A percentile compares a stretch with the other conserved stretches of the same genome.
Conservation (phyloP, 2,329 filamentous ascomycete species). For the Elsinoe necatrix region DNA sequence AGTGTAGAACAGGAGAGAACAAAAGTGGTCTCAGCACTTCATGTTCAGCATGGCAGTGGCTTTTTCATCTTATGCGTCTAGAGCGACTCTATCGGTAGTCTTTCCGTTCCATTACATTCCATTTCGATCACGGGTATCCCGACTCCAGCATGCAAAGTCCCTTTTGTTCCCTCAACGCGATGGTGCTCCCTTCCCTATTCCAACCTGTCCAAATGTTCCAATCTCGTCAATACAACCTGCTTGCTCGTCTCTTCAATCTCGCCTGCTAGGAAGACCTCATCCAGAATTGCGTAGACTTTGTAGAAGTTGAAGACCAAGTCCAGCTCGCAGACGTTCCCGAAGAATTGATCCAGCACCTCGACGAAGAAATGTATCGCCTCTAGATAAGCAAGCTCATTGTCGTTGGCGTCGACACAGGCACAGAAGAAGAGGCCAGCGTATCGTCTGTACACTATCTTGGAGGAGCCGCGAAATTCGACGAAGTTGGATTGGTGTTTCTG, state of each 20-base stretch:
- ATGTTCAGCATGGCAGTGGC: not conserved
- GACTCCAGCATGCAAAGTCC: not conserved
- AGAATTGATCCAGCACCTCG: constrained; percentile 96
- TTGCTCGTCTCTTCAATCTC: constrained; percentile 99
- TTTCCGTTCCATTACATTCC: not conserved
- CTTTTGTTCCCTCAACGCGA: not conserved
- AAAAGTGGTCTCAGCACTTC: not conserved
- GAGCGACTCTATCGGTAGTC: not conserved
- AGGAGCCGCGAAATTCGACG: constrained; percentile 78
- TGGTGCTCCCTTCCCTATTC: constrained; percentile 39
- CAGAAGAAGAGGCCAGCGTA: constrained; percentile 99
- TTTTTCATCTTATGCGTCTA: not conserved
- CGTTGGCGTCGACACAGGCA: constrained; percentile 96
- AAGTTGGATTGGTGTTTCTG: constrained; percentile 99
- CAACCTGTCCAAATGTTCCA: constrained; percentile 94
- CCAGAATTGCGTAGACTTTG: constrained; percentile 86
- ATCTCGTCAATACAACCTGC: constrained; percentile 84
- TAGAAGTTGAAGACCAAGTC: constrained; percentile 74
- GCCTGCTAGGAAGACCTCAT: constrained; percentile 94
- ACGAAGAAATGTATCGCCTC: constrained; percentile 99
- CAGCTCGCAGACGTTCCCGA: constrained; percentile 97
- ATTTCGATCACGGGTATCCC: constrained; percentile 4
- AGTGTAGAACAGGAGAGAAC: too few species aligned
- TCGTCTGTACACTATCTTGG: constrained; percentile 94
- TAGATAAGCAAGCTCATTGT: constrained; percentile 93